phyloP scores from a whole-genome alignment of 208 protist genomes.

The Wallacemonas sp. region DNA sequence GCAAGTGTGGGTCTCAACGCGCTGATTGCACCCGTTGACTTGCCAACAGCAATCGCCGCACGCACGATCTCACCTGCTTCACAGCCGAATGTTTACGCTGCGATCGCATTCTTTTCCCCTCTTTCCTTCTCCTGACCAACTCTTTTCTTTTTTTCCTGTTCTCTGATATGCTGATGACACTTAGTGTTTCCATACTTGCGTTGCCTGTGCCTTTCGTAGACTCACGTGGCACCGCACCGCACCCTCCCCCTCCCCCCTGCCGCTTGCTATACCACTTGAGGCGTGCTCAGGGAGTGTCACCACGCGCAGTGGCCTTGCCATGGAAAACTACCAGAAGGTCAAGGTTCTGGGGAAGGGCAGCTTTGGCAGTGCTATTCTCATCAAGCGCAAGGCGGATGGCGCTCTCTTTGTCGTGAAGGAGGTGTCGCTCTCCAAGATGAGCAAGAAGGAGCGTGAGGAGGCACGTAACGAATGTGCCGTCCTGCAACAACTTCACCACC shows the following conservation, averaged over 20 bases:
- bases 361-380: conserved; percentile 92
- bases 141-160: conserved; percentile 6
- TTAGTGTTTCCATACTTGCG: conserved; percentile 6
- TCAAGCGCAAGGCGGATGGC: conserved; percentile 82
- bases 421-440: conserved; percentile 83
- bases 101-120: background rate
- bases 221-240: background rate
- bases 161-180: background rate
- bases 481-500: conserved; percentile 84
- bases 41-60: no score
- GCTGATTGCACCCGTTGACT: no score
- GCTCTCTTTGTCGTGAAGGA: conserved; percentile 91
- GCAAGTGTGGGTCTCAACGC: no score
- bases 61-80: no score
- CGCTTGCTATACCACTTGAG: background rate
- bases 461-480: conserved; percentile 86
- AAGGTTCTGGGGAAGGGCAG: conserved; percentile 91
- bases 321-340: conserved; percentile 91
- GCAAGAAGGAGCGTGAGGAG: conserved; percentile 84
- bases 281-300: background rate
- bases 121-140: background rate
- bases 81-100: no score
- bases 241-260: background rate
- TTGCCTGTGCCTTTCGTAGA: background rate
- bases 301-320: no score